Conservation (phyloP, 768 basidiomycete species). For the Macrocybe gigantea region DNA sequence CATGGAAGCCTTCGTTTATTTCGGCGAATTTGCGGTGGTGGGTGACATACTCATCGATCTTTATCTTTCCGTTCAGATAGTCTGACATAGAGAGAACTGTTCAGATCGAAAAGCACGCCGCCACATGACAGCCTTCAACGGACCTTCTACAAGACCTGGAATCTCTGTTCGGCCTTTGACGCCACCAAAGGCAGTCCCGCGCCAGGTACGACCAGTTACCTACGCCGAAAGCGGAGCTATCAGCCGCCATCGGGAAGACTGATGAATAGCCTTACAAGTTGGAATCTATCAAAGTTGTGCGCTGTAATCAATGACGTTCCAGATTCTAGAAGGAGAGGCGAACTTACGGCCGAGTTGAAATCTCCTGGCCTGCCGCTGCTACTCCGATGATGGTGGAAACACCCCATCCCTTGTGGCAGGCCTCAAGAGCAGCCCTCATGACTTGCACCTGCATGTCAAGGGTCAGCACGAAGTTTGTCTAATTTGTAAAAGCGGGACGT, state of each 20-base stretch:
- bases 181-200: slow-evolving; percentile 93
- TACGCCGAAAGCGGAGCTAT: slow-evolving; percentile 23
- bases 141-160: slow-evolving; percentile 89
- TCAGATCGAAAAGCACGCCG: background rate
- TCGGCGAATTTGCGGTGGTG: slow-evolving; percentile 71
- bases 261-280: slow-evolving; percentile 34
- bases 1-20: slow-evolving; percentile 85
- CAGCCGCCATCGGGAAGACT: background rate
- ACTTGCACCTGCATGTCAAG: slow-evolving; percentile 59
- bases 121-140: slow-evolving; percentile 4
- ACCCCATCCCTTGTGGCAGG: slow-evolving; percentile 99
- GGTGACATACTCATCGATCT: slow-evolving; percentile 95
- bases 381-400: slow-evolving; percentile 95
- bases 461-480: background rate
- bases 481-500: slow-evolving; percentile 11
- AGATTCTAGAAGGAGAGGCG: slow-evolving; percentile 3
- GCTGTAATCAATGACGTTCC: background rate
- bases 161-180: slow-evolving; percentile 97
- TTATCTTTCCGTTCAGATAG: slow-evolving; percentile 75
- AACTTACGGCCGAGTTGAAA: slow-evolving; percentile 79
- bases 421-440: slow-evolving; percentile 93
- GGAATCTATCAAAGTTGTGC: slow-evolving; percentile 32
- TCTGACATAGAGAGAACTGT: slow-evolving; percentile 37
- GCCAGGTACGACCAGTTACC: slow-evolving; percentile 91
- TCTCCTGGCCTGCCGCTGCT: slow-evolving; percentile 94